Evolutionary conservation across 2,329 filamentous ascomycete species (phyloP).

Genomic region (Fusarium heterosporum): DNA sequence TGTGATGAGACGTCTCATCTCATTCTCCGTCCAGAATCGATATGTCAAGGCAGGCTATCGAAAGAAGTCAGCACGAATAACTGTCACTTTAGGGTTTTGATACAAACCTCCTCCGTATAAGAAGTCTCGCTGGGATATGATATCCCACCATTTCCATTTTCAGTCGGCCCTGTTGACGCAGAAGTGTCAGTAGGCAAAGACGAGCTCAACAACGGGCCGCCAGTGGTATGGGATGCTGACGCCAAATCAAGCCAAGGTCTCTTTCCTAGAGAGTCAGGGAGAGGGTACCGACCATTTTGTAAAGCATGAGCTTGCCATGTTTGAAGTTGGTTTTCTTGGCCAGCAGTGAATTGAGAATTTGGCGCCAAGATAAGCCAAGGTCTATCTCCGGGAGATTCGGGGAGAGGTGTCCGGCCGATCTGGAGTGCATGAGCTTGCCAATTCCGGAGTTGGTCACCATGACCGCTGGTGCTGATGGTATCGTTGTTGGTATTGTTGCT

Average conservation of each 20-base stretch:
- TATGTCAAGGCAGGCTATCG: neutral
- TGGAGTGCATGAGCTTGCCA: conserved; percentile 18
- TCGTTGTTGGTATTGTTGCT: neutral
- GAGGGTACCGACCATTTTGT: neutral
- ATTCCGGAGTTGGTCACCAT: neutral
- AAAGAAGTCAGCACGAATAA: neutral
- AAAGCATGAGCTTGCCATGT: conserved; percentile 19
- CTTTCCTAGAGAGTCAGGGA: conserved; percentile 7
- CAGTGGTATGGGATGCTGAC: no score
- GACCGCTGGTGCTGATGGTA: neutral
- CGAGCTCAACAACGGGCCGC: accelerated
- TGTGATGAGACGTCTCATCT: conserved; percentile 10
- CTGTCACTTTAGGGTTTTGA: neutral
- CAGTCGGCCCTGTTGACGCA: no score
- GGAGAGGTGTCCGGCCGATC: conserved; percentile 3
- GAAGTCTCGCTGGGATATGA: accelerated
- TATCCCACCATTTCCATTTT: no score
- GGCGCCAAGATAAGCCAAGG: neutral
- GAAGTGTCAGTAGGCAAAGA: neutral
- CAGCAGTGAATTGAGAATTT: accelerated
- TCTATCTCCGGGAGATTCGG: conserved; percentile 3
- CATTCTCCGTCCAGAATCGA: conserved; percentile 17
- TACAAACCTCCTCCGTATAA: neutral
- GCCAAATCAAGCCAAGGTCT: neutral
- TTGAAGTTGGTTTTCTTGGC: neutral